Evolutionary conservation across 2,329 filamentous ascomycete genomes (phyloP).

Genomic region (Aspergillus ibericus): DNA sequence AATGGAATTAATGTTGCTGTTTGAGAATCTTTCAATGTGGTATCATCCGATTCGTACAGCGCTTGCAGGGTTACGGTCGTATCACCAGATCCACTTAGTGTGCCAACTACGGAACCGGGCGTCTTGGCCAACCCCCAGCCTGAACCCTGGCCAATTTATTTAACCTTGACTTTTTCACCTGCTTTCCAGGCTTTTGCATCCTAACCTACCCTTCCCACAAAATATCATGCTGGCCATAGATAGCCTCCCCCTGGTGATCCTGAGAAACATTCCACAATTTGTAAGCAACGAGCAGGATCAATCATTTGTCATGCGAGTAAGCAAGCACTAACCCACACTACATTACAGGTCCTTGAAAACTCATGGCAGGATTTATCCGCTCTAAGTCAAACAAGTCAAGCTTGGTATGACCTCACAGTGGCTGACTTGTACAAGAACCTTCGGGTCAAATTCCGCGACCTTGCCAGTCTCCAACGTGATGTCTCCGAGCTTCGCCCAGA

Average conservation of each 20-base stretch:
- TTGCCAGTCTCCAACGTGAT: background rate
- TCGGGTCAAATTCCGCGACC: background rate
- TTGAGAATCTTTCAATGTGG: no score
- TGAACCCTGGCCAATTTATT: no score
- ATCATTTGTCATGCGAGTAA: background rate
- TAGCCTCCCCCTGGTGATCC: background rate
- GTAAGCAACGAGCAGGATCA: background rate
- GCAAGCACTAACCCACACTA: background rate
- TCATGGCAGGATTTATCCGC: background rate
- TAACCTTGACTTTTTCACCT: no score
- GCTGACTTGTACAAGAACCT: background rate
- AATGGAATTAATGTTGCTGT: no score
- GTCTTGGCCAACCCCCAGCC: no score
- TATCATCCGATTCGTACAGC: no score
- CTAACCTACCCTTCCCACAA: background rate
- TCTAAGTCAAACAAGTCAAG: background rate
- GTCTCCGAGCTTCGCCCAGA: background rate
- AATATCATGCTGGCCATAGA: background rate
- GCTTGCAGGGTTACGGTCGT: no score
- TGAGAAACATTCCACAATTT: background rate
- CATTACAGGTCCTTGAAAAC: background rate
- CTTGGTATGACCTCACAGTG: background rate
- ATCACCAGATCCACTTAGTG: no score
- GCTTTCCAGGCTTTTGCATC: background rate
- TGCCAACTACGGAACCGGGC: no score